A percentile compares a stretch with the other conserved stretches of the same genome.
These are phyloP conservation scores for Limonium bicolor DNA, from an alignment of 148 eudicot genomes.

Conservation along the genomic window DNA sequence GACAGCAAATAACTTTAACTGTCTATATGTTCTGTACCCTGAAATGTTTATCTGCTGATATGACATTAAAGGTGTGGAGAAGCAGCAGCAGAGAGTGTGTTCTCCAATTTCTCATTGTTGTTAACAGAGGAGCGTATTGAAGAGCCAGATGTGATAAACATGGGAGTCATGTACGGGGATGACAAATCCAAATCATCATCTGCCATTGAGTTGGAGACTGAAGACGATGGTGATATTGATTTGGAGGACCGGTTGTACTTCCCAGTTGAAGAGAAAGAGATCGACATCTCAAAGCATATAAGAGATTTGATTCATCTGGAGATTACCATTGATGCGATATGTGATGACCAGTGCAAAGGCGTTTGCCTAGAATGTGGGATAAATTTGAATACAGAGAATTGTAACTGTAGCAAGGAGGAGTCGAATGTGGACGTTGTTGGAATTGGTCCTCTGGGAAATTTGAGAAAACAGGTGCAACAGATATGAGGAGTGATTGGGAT, in stretches of 20 bases:
- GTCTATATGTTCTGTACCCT: too few species aligned
- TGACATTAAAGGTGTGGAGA: conserved; percentile 51
- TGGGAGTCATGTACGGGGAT: conserved; percentile 52
- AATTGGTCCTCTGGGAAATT: conserved; percentile 48
- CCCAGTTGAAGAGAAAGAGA: conserved; percentile 40
- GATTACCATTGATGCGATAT: conserved; percentile 51
- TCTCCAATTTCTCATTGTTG: conserved; percentile 57
- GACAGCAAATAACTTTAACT: too few species aligned
- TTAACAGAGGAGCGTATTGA: conserved; percentile 63
- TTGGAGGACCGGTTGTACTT: conserved; percentile 71
- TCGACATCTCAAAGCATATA: conserved; percentile 81
- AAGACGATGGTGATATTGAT: conserved; percentile 41
- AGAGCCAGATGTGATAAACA: conserved; percentile 42
- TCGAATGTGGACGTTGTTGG: conserved; percentile 12
- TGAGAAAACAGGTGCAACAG: conserved; percentile 54
- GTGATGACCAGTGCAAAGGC: conserved; percentile 73
- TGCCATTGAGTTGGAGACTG: conserved; percentile 16
- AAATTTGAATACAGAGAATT: conserved; percentile 41
- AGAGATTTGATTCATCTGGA: conserved; percentile 84
- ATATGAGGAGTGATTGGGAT: too few species aligned
- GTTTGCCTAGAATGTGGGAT: conserved; percentile 61
- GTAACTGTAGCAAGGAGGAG: conserved; percentile 32
- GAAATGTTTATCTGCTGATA: background rate
- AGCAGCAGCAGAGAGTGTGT: conserved; percentile 54
- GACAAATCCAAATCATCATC: conserved; percentile 13